Percentiles rank a stretch among this genome's conserved stretches.
Evolutionary conservation across 176 grass and related monocot species (phyloP).

Genomic region (Carex parvula): DNA sequence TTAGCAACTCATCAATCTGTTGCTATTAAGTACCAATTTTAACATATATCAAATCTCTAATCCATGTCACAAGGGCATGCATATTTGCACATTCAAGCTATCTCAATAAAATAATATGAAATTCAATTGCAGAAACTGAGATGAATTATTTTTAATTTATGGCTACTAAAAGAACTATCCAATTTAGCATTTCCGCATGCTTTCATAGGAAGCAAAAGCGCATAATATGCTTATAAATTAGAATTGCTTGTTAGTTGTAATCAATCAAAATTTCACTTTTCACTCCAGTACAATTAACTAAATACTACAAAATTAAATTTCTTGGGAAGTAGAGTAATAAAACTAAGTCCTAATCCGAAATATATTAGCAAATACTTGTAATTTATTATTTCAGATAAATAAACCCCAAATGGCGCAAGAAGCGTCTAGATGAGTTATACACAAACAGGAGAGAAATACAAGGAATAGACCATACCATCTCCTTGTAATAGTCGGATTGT

Average conservation of each 20-base stretch:
- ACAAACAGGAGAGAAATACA: neutral
- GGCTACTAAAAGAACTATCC: neutral
- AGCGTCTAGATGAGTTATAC: neutral
- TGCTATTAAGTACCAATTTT: neutral
- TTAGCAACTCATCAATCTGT: neutral
- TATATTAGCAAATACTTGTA: neutral
- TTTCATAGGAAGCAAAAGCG: neutral
- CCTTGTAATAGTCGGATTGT: constrained; percentile 21
- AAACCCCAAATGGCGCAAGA: neutral
- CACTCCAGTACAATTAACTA: neutral
- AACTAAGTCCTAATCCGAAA: neutral
- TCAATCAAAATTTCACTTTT: neutral
- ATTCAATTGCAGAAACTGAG: neutral
- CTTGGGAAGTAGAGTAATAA: neutral
- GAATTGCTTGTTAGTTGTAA: neutral
- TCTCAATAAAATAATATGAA: neutral
- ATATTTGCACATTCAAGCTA: neutral
- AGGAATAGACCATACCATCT: neutral
- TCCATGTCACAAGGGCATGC: neutral
- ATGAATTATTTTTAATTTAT: neutral
- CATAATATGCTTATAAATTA: neutral
- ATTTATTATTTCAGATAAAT: neutral
- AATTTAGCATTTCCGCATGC: neutral
- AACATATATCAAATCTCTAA: neutral
- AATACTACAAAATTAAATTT: neutral